Conservation (phyloP, 2,329 filamentous ascomycete species). For the Xylariaceae sp. region DNA sequence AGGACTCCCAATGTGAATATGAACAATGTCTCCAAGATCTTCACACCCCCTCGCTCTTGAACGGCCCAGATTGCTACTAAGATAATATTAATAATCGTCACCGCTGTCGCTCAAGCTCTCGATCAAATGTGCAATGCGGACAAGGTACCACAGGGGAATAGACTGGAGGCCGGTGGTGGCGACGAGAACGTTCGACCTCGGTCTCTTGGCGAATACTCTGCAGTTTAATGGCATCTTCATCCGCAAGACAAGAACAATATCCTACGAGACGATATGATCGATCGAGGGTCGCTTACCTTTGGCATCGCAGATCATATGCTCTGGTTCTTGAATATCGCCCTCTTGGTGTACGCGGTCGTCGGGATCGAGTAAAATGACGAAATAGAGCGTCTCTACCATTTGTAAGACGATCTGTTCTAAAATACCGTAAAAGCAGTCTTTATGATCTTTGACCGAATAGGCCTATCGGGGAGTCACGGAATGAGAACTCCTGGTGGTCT, state of each 20-base stretch:
- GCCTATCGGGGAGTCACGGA: slow-evolving; percentile 4
- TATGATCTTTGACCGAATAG: slow-evolving; percentile 1
- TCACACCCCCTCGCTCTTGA: not conserved
- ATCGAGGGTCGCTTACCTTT: not conserved
- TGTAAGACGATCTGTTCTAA: not conserved
- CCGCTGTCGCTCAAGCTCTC: not conserved
- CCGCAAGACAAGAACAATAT: not conserved
- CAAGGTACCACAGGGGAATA: slow-evolving; percentile 1
- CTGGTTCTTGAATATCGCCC: slow-evolving; percentile 6
- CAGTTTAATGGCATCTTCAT: slow-evolving; percentile 11
- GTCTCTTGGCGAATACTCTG: slow-evolving; percentile 3
- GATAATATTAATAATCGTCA: slow-evolving; percentile 3
- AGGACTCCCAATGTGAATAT: not conserved
- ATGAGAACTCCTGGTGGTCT: not conserved
- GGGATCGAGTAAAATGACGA: not conserved
- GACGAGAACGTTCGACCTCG: slow-evolving; percentile 7
- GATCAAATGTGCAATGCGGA: slow-evolving; percentile 6
- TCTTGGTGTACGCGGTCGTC: not conserved
- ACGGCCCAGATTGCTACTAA: not conserved
- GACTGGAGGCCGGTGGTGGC: not conserved
- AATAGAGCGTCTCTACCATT: slow-evolving; percentile 6
- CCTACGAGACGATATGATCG: no score
- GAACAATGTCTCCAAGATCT: slow-evolving; percentile 3
- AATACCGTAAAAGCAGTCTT: not conserved
- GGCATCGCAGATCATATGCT: slow-evolving; percentile 1